Conservation (phyloP, 257 asterid species). For the Gentiana straminea region DNA sequence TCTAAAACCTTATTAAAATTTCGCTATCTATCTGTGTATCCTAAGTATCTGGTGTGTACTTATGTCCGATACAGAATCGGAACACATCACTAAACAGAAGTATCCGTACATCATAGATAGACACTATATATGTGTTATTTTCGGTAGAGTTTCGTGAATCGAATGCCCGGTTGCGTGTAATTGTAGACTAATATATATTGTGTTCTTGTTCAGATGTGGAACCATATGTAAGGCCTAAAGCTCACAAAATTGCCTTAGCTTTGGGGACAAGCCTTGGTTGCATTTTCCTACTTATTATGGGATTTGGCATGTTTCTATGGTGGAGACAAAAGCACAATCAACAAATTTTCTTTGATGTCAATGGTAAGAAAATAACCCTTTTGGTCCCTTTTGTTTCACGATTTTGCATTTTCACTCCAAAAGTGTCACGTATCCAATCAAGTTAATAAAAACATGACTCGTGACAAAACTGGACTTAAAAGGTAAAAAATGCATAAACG, state of each 20-base stretch:
- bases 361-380: slow-evolving; percentile 31
- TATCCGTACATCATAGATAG: no score
- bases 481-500: no score
- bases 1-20: not conserved
- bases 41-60: no score
- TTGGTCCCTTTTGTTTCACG: no score
- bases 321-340: slow-evolving; percentile 71
- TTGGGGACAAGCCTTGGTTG: slow-evolving; percentile 83
- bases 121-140: no score
- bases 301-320: slow-evolving; percentile 69
- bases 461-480: no score
- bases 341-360: slow-evolving; percentile 62
- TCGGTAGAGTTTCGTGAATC: not conserved
- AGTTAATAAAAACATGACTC: no score
- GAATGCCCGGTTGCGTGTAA: no score
- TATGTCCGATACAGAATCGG: no score
- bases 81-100: no score
- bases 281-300: slow-evolving; percentile 63
- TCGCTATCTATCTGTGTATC: not conserved
- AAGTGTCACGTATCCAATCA: no score
- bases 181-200: not conserved
- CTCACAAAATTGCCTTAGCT: slow-evolving; percentile 59
- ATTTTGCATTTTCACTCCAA: no score
- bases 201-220: slow-evolving; percentile 23
- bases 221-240: slow-evolving; percentile 28